Base-by-base conservation (phyloP, 1,284 basidiomycete species). In the Trametes sp. region DNA sequence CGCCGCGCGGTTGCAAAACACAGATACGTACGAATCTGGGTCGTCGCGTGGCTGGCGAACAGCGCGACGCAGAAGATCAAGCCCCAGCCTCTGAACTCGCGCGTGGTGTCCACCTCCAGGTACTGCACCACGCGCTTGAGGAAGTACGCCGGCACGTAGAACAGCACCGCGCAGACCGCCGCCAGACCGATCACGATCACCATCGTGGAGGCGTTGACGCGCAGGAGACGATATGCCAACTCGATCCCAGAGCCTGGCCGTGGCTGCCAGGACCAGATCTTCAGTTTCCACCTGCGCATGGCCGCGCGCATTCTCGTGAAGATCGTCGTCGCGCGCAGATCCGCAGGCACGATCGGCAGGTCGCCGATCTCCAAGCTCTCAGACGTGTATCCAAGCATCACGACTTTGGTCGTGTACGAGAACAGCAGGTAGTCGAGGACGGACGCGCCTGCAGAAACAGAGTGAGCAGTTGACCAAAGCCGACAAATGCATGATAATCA, bases 321-420 rank as follows among this genome's bases (percentile, higher is more conserved):
- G 36, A 82, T 72, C 23, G 75, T 74, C 2, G 87, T 83, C 0
- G 89, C 83, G 57, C 94, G 89, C 85, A 94, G 89, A 67, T 84
- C 74, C 0, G 82, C 85, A 0, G 89, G 86, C 9, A 95, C 82
- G 57, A 96, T 87, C 1, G 94, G 94, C 46, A 96, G 78, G 74
- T 96, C 94, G 65, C 88, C 92, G 24, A 95, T 93, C 70, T 96
- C 92, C 61, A 96, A 83, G 59, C 86, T 89, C 62, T 85, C 82
- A 4, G 89, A 81, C 9, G 81, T 82, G 74, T 93, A 87, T 4
- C 93, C 93, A 48, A 93, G 87, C 84, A 88, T 87, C 61, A 96
- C 87, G 8, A 96, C 92, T 65, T 89, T 88, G 1, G 91, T 93
- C 28, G 90, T 93, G 74, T 94, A 95, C 14, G 87, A 88, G 76